Percentiles rank a stretch among this genome's conserved stretches.
Evolutionary conservation across 768 basidiomycete species (phyloP).

Genomic region (Phanerochaete carnosa): DNA sequence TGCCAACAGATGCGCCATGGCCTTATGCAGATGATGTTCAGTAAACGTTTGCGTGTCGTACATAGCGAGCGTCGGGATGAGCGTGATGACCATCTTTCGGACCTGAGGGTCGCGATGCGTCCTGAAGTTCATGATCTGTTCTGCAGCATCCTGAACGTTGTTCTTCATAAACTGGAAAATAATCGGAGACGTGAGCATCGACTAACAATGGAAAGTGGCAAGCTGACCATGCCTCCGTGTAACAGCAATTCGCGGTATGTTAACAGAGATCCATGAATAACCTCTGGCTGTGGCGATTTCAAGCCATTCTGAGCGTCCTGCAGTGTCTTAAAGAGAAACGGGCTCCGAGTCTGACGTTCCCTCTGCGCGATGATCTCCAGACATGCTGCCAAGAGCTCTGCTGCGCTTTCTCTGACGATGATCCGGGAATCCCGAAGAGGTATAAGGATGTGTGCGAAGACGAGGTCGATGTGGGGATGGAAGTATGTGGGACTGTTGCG

Average conservation of each 20-base stretch:
- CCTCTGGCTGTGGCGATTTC: constrained; percentile 77
- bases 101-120: constrained; percentile 84
- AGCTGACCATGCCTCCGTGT: constrained; percentile 88
- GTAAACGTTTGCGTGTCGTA: constrained; percentile 94
- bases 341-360: constrained; percentile 61
- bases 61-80: constrained; percentile 91
- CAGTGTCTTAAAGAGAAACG: constrained; percentile 77
- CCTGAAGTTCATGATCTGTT: constrained; percentile 86
- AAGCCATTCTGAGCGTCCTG: constrained; percentile 84
- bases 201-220: neutral
- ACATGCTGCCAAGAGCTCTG: constrained; percentile 90
- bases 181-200: neutral
- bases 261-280: constrained; percentile 89
- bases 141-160: constrained; percentile 81
- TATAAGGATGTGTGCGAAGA: constrained; percentile 90
- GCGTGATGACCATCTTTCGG: constrained; percentile 90
- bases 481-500: constrained; percentile 85
- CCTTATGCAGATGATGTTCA: constrained; percentile 86
- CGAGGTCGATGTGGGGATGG: constrained; percentile 80
- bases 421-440: constrained; percentile 87
- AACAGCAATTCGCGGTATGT: constrained; percentile 89
- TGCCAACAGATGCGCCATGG: constrained; percentile 87
- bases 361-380: constrained; percentile 80
- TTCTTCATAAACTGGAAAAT: constrained; percentile 77
- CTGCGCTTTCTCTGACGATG: constrained; percentile 89